Conservation (phyloP, 148 eudicot genomes). For the Diospyros kaki region DNA sequence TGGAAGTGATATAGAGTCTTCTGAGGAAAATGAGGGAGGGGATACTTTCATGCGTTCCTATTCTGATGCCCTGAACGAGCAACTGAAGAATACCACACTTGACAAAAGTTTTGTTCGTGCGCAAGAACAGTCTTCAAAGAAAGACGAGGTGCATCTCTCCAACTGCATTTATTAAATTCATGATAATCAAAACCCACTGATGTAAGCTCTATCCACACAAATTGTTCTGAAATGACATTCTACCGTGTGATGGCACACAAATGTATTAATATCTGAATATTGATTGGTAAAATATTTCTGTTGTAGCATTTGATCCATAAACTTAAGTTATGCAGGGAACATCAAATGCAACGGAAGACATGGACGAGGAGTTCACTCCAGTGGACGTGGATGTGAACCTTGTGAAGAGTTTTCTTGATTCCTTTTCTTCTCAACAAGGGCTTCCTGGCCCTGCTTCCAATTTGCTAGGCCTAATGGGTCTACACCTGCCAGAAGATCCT, state of each 20-base stretch:
- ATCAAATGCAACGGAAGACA: slow-evolving; percentile 45
- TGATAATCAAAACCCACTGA: not conserved
- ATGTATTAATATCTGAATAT: not conserved
- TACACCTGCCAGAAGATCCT: slow-evolving; percentile 60
- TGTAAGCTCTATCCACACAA: not conserved
- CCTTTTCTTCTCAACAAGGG: slow-evolving; percentile 89
- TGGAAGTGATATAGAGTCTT: slow-evolving; percentile 48
- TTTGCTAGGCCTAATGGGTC: slow-evolving; percentile 90
- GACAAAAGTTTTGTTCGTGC: slow-evolving; percentile 78
- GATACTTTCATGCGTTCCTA: slow-evolving; percentile 63
- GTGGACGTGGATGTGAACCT: slow-evolving; percentile 93
- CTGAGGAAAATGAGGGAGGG: slow-evolving; percentile 34
- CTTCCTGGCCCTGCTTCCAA: slow-evolving; percentile 95
- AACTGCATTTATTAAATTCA: not conserved
- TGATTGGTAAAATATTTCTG: not conserved
- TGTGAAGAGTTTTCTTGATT: slow-evolving; percentile 82
- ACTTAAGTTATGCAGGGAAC: slow-evolving; percentile 39
- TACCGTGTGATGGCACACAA: not conserved
- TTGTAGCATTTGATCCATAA: not conserved
- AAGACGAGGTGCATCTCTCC: slow-evolving; percentile 47
- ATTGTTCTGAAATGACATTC: not conserved
- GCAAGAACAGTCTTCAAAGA: slow-evolving; percentile 37
- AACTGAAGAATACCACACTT: slow-evolving; percentile 63
- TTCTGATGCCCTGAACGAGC: slow-evolving; percentile 61
- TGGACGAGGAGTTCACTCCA: slow-evolving; percentile 73